A percentile compares a stretch with the other conserved stretches of the same genome.
Conservation (phyloP, 179 eudicot genomes). For the Beta lomatogona region DNA sequence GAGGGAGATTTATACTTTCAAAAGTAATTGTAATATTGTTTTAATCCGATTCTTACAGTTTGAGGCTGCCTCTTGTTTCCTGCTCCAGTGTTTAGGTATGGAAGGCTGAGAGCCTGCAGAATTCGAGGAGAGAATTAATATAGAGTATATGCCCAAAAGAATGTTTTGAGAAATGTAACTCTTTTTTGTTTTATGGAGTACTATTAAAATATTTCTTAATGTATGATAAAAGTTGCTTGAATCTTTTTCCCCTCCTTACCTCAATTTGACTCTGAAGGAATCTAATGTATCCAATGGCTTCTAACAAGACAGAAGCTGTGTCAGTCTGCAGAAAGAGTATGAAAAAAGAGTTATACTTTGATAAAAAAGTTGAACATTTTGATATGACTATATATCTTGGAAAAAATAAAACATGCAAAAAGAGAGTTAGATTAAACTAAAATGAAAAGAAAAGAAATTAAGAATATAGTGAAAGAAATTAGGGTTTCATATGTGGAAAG, state of each 20-base stretch:
- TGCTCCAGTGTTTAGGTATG: conserved; percentile 77
- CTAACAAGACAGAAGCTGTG: conserved; percentile 57
- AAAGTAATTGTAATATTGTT: background rate
- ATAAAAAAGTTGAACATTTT: conserved; percentile 7
- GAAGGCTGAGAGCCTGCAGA: conserved; percentile 84
- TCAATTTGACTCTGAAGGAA: conserved; percentile 54
- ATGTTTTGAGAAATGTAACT: conserved; percentile 26
- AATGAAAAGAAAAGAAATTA: background rate
- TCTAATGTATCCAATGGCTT: conserved; percentile 56
- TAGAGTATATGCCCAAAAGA: conserved; percentile 23
- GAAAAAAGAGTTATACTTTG: conserved; percentile 15
- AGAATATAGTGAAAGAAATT: background rate
- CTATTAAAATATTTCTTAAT: background rate
- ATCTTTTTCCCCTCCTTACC: conserved; percentile 27
- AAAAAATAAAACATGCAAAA: conserved; percentile 13
- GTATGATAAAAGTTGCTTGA: background rate
- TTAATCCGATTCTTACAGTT: conserved; percentile 45
- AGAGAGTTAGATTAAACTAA: background rate
- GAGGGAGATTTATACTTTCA: background rate
- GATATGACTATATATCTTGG: background rate
- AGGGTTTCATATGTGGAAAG: conserved; percentile 21
- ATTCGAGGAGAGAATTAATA: conserved; percentile 4
- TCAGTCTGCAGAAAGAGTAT: conserved; percentile 45
- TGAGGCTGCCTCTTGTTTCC: conserved; percentile 61
- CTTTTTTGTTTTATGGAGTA: background rate